Evolutionary conservation across 768 basidiomycete genomes (phyloP).

Genomic region (Bullera alba): DNA sequence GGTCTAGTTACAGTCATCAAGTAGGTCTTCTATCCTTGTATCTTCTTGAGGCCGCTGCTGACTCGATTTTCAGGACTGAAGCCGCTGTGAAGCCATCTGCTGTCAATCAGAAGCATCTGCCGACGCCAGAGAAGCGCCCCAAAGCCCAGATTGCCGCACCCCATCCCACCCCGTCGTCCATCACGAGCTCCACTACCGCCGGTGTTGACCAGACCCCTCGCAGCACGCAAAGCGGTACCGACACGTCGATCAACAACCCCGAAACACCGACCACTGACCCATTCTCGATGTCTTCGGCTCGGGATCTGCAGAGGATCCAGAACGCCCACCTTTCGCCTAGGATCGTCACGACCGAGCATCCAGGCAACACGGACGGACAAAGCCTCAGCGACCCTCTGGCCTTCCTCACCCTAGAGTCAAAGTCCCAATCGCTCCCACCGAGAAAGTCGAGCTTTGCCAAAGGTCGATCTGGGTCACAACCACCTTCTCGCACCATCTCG

Average conservation of each 20-base stretch:
- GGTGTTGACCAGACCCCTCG: not conserved
- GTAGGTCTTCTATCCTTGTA: not conserved
- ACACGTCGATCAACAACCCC: not conserved
- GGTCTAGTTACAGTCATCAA: constrained; percentile 9
- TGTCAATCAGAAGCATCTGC: constrained; percentile 8
- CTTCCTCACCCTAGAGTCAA: too few relatives aligned
- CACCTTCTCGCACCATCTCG: too few relatives aligned
- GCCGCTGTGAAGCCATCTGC: constrained; percentile 4
- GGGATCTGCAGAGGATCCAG: too few relatives aligned
- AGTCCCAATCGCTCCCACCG: too few relatives aligned
- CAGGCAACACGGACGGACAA: too few relatives aligned
- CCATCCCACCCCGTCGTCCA: not conserved
- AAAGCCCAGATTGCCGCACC: not conserved
- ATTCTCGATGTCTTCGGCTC: too few relatives aligned
- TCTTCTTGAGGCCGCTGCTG: not conserved
- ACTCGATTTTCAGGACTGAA: constrained; percentile 4
- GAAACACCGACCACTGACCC: not conserved
- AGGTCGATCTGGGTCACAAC: too few relatives aligned
- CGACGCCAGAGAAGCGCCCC: constrained; percentile 10
- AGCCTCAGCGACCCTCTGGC: too few relatives aligned
- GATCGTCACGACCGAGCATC: too few relatives aligned
- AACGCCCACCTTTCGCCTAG: too few relatives aligned
- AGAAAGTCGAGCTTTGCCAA: too few relatives aligned
- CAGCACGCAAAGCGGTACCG: not conserved
- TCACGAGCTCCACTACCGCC: not conserved